phyloP scores from a whole-genome alignment of 2,329 filamentous ascomycete species.

The Monosporascus sp. region DNA sequence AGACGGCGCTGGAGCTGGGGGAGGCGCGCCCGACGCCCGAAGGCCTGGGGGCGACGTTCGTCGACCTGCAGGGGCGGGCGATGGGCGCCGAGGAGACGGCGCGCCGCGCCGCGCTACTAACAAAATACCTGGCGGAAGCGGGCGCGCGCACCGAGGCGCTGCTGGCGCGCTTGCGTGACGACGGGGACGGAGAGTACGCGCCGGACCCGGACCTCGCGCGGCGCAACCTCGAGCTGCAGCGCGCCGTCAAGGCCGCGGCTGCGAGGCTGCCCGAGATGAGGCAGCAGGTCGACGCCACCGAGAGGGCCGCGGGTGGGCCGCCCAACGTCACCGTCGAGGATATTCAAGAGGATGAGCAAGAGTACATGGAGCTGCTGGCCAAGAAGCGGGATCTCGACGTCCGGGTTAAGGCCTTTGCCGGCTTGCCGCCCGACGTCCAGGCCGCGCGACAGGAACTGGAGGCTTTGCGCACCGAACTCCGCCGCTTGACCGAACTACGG shows the following conservation, averaged over 20 bases:
- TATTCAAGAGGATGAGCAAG: constrained; percentile 52
- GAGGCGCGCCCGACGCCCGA: constrained; percentile 42
- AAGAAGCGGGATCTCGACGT: constrained; percentile 55
- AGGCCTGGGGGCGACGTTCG: constrained; percentile 45
- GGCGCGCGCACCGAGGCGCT: constrained; percentile 33
- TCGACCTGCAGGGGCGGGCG: constrained; percentile 49
- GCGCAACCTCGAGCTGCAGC: constrained; percentile 68
- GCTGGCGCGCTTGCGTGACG: constrained; percentile 34
- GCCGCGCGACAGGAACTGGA: constrained; percentile 67
- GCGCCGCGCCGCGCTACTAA: constrained; percentile 50
- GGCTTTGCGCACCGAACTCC: constrained; percentile 58
- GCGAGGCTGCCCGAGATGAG: constrained; percentile 63
- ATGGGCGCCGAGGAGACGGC: constrained; percentile 51
- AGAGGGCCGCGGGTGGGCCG: constrained; percentile 22
- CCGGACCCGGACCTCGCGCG: constrained; percentile 55
- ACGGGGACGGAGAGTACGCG: constrained; percentile 40
- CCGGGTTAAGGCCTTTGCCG: constrained; percentile 61
- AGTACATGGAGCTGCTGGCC: constrained; percentile 51
- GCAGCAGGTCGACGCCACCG: constrained; percentile 43
- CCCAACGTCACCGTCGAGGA: constrained; percentile 43
- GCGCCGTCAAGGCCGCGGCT: constrained; percentile 61
- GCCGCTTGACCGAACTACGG: constrained; percentile 53
- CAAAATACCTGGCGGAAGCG: constrained; percentile 49
- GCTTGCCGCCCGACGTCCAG: constrained; percentile 65
- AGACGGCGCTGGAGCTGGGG: constrained; percentile 44